Base-by-base conservation (phyloP, 2,329 filamentous ascomycete genomes). In the Phialocephala sp. region DNA sequence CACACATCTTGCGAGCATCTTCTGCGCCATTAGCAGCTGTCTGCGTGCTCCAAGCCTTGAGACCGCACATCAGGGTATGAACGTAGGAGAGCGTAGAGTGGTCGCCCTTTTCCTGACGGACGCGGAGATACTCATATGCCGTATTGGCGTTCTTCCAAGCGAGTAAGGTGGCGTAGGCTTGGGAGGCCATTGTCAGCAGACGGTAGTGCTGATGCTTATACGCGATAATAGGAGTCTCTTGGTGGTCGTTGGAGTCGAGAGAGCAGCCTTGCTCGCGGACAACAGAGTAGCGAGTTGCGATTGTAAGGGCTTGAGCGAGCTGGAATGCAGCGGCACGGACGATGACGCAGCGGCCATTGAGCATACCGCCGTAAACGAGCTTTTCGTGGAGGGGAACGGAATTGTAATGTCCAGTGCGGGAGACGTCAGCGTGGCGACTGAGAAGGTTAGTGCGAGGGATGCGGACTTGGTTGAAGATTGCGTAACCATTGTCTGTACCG, bases 1-100 rank as follows among this genome's bases (percentile, higher is more conserved):
- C 79, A 60, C 78, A 78, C 41, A 73, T 69, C 69, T 76, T 79
- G 18, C 77, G 70, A 11, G 74, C 73, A 35, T 78, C 77, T 63
- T 79, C 78, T 1, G 76, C 72, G 2, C 76, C 76, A 24, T 69
- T 70, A 1, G 68, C 62, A 20, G 73, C 73, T 24, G 73, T 69
- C 41, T 68, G 68, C 2, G 72, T 74, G 39, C 66, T 63, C 70
- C 73, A 75, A 11, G 74, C 72, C 59, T 77, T 77, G 6, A 76
- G 60, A 14, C 75, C 75, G 1, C 72, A 71, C 12, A 71, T 69
- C 20, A 76, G 66, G 32, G 70, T 68, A 65, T 77, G 75, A 8
- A 71, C 66, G 47, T 72, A 71, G 11, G 71, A 66, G 27, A 71
- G 27, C 24, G 54, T 65, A 50, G 45, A 50, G 27, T 70, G 37